Percentiles rank a stretch among this genome's conserved stretches.
Evolutionary conservation across 495 filamentous ascomycete species (phyloP).

Genomic region (Aspergillus affinis): DNA sequence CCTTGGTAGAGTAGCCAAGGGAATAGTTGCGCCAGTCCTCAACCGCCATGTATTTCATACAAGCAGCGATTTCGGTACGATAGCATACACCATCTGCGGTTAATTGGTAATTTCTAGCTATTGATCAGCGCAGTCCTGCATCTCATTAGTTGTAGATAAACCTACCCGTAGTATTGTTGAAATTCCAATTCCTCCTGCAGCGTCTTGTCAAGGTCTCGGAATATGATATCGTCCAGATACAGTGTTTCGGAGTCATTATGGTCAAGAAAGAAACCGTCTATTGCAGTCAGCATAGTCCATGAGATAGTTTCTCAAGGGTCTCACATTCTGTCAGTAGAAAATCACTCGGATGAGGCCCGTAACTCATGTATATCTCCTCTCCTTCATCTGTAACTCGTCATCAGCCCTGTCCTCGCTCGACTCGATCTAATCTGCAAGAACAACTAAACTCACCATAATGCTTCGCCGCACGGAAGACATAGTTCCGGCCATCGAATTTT

Average conservation of each 20-base stretch:
- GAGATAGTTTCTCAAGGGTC: conserved; percentile 5
- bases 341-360: conserved; percentile 78
- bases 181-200: conserved; percentile 54
- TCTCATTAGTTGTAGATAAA: background rate
- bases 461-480: conserved; percentile 56
- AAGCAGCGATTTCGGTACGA: conserved; percentile 69
- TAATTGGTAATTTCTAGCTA: conserved; percentile 58
- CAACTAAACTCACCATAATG: conserved; percentile 48
- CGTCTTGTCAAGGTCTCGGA: conserved; percentile 46
- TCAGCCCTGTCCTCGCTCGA: conserved; percentile 4
- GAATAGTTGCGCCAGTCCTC: conserved; percentile 47
- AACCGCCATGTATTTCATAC: conserved; percentile 48
- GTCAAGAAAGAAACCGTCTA: conserved; percentile 72
- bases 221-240: conserved; percentile 65
- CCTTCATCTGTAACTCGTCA: conserved; percentile 39
- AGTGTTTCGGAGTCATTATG: conserved; percentile 67
- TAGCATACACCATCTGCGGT: conserved; percentile 63
- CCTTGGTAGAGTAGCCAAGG: conserved; percentile 37
- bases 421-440: background rate
- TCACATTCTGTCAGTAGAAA: conserved; percentile 75
- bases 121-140: background rate
- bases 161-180: conserved; percentile 61
- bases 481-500: conserved; percentile 55
- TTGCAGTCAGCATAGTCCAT: background rate
- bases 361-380: conserved; percentile 78